Evolutionary conservation across 2,329 filamentous ascomycete genomes (phyloP), one percentile per base, ranked within the genome.

Genomic region (Trichoderma afroharzianum): DNA sequence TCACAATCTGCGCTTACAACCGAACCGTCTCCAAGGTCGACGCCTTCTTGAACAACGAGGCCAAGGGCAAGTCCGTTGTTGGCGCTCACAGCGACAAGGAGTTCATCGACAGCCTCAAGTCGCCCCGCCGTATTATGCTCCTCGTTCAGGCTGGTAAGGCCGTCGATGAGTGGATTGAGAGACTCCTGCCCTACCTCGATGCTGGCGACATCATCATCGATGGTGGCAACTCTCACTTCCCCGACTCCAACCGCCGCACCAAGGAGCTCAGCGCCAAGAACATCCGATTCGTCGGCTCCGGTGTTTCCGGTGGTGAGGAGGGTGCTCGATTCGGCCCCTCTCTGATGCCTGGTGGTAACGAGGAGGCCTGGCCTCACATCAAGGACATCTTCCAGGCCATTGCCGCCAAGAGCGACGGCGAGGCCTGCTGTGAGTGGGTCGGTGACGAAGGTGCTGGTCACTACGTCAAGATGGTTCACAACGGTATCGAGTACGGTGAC

Each of bases 391-490:
- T 99, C 89, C 96, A 99, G 88, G 90, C 90, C 87, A 97, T 99
- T 82, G 90, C 96, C 75, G 96, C 96, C 84, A 98, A 99, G 91
- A 97, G 93, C 84, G 95, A 98, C 80, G 92, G 91, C 80, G 96
- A 99, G 89, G 87, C 96, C 76, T 99, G 96, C 91, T 99, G 96
- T 82, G 96, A 99, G 86, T 99, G 96, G 96, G 96, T 99, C 79
- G 96, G 96, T 87, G 96, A 98, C 86, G 94, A 98, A 85, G 96
- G 96, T 90, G 93, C 96, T 86, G 96, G 96, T 79, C 96, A 99
- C 91, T 99, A 98, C 89, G 95, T 99, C 88, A 99, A 99, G 93
- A 99, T 99, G 96, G 96, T 99, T 75, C 96, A 99, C 92, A 99
- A 99, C 87, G 96, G 96, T 90, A 99, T 99, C 80, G 96, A 99